Evolutionary conservation across 2,329 filamentous ascomycete genomes (phyloP).

Genomic region (Fusarium metavorans): DNA sequence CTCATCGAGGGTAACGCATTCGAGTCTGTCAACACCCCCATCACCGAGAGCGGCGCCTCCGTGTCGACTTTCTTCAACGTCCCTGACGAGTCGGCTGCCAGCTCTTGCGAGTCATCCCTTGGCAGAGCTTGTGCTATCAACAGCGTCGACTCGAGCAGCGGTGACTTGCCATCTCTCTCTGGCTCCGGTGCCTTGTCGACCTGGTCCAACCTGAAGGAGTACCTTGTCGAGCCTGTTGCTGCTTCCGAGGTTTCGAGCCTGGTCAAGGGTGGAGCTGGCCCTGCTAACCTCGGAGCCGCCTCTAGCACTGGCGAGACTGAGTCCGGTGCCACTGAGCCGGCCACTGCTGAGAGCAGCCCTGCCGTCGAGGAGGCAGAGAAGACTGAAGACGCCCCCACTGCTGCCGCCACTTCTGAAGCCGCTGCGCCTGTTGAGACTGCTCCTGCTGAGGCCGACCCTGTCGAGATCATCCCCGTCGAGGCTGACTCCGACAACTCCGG

Average conservation of each 20-base stretch:
- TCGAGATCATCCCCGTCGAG: neutral
- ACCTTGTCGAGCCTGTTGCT: constrained; percentile 42
- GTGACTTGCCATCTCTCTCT: constrained; percentile 38
- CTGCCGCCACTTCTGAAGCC: neutral
- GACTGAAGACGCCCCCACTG: neutral
- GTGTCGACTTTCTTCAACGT: constrained; percentile 34
- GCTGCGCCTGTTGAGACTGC: neutral
- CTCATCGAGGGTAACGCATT: constrained; percentile 47
- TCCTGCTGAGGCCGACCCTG: neutral
- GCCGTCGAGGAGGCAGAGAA: neutral
- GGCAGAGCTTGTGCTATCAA: constrained; percentile 41
- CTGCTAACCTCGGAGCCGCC: constrained; percentile 38
- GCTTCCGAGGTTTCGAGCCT: constrained; percentile 41
- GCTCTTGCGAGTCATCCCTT: constrained; percentile 34
- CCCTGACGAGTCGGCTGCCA: constrained; percentile 27
- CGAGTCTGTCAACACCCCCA: constrained; percentile 40
- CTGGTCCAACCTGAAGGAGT: constrained; percentile 19
- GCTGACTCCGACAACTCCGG: neutral
- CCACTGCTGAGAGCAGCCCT: neutral
- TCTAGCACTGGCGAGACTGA: constrained; percentile 2
- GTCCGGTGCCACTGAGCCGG: neutral
- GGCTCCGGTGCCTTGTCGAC: constrained; percentile 24
- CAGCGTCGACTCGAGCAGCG: constrained; percentile 35
- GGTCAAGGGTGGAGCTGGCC: constrained; percentile 40
- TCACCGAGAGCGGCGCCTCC: constrained; percentile 50